Percentiles rank a stretch among this genome's conserved stretches.
Conservation (phyloP, 2,329 filamentous ascomycete genomes). For the Monilinia laxa region DNA sequence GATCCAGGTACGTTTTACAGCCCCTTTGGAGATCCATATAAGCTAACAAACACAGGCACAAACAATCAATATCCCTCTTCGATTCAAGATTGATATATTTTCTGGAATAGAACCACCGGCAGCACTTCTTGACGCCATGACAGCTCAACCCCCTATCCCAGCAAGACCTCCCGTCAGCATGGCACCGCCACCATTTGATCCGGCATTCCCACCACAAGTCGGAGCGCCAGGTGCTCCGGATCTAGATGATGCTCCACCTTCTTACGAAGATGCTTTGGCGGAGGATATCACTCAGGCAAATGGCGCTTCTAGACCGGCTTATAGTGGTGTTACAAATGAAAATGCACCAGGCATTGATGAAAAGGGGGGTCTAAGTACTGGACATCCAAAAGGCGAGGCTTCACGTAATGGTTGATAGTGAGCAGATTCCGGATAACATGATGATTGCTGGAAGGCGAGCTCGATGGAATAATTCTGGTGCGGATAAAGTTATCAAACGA, state of each 20-base stretch:
- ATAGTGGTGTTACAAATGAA: slow-evolving; percentile 62
- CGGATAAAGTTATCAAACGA: not conserved
- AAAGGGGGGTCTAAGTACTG: slow-evolving; percentile 26
- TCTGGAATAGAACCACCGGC: slow-evolving; percentile 83
- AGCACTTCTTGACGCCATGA: slow-evolving; percentile 68
- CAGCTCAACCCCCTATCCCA: slow-evolving; percentile 30
- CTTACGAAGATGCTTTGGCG: slow-evolving; percentile 91
- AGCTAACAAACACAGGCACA: slow-evolving; percentile 55
- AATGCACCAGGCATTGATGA: slow-evolving; percentile 49
- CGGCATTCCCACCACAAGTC: slow-evolving; percentile 60
- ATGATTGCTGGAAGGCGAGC: not conserved
- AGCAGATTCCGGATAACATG: too few relatives aligned
- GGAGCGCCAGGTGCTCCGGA: slow-evolving; percentile 46
- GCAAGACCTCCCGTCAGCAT: slow-evolving; percentile 31
- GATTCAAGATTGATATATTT: slow-evolving; percentile 77
- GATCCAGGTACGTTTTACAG: slow-evolving; percentile 35
- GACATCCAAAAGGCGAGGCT: slow-evolving; percentile 4
- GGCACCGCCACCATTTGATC: slow-evolving; percentile 44
- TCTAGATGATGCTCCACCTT: slow-evolving; percentile 81
- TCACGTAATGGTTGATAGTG: slow-evolving; percentile 11
- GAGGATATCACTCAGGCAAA: slow-evolving; percentile 70
- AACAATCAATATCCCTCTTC: slow-evolving; percentile 73
- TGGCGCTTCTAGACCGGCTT: slow-evolving; percentile 64
- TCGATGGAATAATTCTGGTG: not conserved
- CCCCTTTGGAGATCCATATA: not conserved